phyloP scores from a whole-genome alignment of 2,329 filamentous ascomycete species.

The Cryphonectria japonica region DNA sequence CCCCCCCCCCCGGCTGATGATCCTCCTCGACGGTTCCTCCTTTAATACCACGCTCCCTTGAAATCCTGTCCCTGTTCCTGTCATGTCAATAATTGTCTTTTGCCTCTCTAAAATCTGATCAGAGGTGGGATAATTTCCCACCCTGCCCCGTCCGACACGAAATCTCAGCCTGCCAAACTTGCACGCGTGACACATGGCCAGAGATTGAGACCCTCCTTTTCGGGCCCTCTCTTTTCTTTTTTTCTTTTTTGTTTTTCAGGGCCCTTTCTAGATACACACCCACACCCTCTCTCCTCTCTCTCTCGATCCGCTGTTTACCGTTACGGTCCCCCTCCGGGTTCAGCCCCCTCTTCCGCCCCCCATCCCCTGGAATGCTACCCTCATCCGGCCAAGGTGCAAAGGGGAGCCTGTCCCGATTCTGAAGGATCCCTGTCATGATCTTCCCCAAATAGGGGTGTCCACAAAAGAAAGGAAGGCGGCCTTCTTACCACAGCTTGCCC shows the following conservation, averaged over 20 bases:
- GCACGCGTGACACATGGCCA: slow-evolving; percentile 4
- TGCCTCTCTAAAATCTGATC: neutral
- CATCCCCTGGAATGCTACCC: neutral
- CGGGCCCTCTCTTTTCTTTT: neutral
- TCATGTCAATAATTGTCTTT: neutral
- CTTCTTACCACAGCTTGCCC: too few relatives aligned
- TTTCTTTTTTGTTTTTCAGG: neutral
- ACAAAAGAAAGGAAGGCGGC: neutral
- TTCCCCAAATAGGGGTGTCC: neutral
- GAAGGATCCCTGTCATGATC: slow-evolving; percentile 8
- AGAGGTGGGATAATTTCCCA: slow-evolving; percentile 14
- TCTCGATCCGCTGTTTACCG: neutral
- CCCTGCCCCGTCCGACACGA: slow-evolving; percentile 14
- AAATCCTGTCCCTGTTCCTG: neutral
- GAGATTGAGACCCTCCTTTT: slow-evolving; percentile 1
- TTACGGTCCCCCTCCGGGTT: neutral
- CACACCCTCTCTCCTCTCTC: neutral
- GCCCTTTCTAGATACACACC: too few relatives aligned
- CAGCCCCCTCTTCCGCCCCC: neutral
- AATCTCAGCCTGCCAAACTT: slow-evolving; percentile 10
- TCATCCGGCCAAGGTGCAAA: neutral
- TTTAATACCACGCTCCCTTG: neutral
- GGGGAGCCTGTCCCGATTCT: slow-evolving; percentile 3
- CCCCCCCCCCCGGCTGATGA: neutral
- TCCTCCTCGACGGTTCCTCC: neutral